A percentile compares a stretch with the other conserved stretches of the same genome.
Evolutionary conservation across 148 eudicot species (phyloP).

Genomic region (Cornus kousa): DNA sequence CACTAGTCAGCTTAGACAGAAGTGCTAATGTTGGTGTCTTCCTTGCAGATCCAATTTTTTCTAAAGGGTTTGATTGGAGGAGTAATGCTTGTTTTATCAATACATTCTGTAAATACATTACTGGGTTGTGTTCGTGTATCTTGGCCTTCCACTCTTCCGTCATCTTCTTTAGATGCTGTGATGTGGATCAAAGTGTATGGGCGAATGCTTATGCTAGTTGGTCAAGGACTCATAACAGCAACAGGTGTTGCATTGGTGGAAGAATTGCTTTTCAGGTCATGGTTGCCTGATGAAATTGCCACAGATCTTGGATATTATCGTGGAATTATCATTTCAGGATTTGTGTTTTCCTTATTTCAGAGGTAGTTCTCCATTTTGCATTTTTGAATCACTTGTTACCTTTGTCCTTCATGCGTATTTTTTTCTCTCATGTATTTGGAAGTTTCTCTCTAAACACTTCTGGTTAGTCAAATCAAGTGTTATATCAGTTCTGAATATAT

Average conservation of each 20-base stretch:
- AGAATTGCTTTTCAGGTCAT: slow-evolving; percentile 83
- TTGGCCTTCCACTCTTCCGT: slow-evolving; percentile 49
- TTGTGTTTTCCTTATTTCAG: slow-evolving; percentile 71
- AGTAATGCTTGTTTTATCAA: slow-evolving; percentile 53
- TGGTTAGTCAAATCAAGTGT: no score
- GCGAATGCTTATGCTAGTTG: slow-evolving; percentile 41
- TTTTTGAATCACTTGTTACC: not conserved
- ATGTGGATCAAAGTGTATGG: slow-evolving; percentile 51
- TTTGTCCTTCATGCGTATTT: not conserved
- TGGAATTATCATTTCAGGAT: slow-evolving; percentile 75
- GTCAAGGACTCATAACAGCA: slow-evolving; percentile 65
- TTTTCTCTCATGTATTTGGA: not conserved
- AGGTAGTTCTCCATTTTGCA: slow-evolving; percentile 42
- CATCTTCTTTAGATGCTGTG: slow-evolving; percentile 40
- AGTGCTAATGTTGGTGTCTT: slow-evolving; percentile 4
- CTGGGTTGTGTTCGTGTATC: slow-evolving; percentile 62
- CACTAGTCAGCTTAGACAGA: not conserved
- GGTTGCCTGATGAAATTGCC: slow-evolving; percentile 92
- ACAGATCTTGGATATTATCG: slow-evolving; percentile 75
- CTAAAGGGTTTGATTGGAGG: slow-evolving; percentile 76
- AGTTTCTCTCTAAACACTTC: no score
- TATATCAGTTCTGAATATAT: no score
- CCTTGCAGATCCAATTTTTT: slow-evolving; percentile 59
- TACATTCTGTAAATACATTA: slow-evolving; percentile 51
- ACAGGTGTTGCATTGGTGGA: slow-evolving; percentile 69